Conservation (phyloP, 2,329 filamentous ascomycete species). For the Aspergillus sp. region DNA sequence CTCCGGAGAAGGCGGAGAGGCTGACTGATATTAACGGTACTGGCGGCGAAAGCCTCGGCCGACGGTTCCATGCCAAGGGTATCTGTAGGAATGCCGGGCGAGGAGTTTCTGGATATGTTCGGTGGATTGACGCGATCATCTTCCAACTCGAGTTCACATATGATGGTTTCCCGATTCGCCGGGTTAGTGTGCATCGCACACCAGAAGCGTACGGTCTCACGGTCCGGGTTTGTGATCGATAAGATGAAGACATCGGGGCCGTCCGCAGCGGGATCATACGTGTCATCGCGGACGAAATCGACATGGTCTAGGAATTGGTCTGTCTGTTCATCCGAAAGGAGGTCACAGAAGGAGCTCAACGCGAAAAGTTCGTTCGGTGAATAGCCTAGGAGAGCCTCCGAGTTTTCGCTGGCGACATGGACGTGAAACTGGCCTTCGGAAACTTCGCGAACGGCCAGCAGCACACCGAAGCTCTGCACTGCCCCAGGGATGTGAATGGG, state of each 20-base stretch:
- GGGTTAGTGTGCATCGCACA: conserved; percentile 79
- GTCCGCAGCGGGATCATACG: conserved; percentile 69
- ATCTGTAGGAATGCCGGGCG: conserved; percentile 37
- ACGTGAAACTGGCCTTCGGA: conserved; percentile 65
- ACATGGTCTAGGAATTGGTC: conserved; percentile 83
- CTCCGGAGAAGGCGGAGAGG: conserved; percentile 74
- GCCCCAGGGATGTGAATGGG: conserved; percentile 83
- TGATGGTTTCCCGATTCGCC: conserved; percentile 65
- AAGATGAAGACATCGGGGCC: conserved; percentile 85
- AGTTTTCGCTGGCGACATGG: conserved; percentile 78
- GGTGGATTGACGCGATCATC: conserved; percentile 64
- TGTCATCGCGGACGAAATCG: conserved; percentile 82
- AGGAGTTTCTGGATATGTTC: conserved; percentile 15
- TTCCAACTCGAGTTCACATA: conserved; percentile 87
- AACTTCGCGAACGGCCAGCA: conserved; percentile 67
- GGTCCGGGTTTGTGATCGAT: conserved; percentile 60
- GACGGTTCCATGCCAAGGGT: conserved; percentile 72
- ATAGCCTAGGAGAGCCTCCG: conserved; percentile 70
- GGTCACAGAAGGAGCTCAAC: conserved; percentile 74
- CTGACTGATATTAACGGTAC: conserved; percentile 71
- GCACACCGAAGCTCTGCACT: conserved; percentile 74
- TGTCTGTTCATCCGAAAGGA: conserved; percentile 77
- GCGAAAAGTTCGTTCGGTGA: conserved; percentile 72
- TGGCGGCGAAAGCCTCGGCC: conserved; percentile 69
- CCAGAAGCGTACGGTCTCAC: conserved; percentile 69